These are phyloP conservation scores for Salix exigua DNA, from an alignment of 345 rosid genomes.

Conservation along the genomic window DNA sequence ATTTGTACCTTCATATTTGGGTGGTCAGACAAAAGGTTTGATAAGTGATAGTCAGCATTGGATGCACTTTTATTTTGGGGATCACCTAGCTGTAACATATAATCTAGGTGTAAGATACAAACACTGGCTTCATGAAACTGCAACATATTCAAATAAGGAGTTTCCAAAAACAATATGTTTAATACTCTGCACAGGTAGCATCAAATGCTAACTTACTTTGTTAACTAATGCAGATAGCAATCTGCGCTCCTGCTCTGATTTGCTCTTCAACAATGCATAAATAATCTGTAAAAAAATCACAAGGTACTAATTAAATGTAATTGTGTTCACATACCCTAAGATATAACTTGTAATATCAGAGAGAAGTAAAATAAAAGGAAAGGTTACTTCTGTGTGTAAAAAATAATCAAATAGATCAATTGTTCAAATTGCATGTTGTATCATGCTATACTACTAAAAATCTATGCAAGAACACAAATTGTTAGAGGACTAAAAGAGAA, in stretches of 20 bases:
- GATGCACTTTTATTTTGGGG: conserved; percentile 96
- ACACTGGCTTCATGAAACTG: not conserved
- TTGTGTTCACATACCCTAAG: not conserved
- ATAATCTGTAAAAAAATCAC: conserved; percentile 50
- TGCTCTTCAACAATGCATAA: conserved; percentile 68
- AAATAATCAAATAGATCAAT: not conserved
- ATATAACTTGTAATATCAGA: not conserved
- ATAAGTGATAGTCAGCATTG: conserved; percentile 84
- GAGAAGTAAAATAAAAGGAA: no score
- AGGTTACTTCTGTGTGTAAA: no score
- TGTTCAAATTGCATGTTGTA: not conserved
- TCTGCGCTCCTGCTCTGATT: conserved; percentile 89
- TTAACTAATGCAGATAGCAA: conserved; percentile 81
- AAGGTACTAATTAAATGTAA: not conserved
- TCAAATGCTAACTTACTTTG: conserved; percentile 50
- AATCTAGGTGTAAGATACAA: conserved; percentile 20
- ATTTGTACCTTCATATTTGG: conserved; percentile 89
- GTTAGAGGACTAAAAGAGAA: not conserved
- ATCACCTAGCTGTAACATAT: conserved; percentile 72
- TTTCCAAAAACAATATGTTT: conserved; percentile 2
- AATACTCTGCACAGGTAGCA: not conserved
- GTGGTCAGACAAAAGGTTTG: conserved; percentile 88
- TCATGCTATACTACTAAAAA: not conserved
- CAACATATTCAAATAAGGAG: not conserved
- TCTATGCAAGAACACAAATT: not conserved